phyloP scores from a whole-genome alignment of 148 eudicot genomes.

The Persicaria tinctoria region DNA sequence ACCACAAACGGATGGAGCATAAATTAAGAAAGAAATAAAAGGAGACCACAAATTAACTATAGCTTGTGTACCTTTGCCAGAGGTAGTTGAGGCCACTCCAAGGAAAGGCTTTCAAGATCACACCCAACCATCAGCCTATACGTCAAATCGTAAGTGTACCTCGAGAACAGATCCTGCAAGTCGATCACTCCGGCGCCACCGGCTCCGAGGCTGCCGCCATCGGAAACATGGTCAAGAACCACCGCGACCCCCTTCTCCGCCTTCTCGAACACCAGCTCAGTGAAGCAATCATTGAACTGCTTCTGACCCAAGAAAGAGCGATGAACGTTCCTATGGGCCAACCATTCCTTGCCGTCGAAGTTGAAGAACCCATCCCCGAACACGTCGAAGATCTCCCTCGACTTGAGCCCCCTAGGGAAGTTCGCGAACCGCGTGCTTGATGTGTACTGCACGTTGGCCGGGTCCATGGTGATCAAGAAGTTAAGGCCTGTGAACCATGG shows the following conservation, averaged over 20 bases:
- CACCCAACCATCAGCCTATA: slow-evolving; percentile 13
- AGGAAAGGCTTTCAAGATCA: slow-evolving; percentile 22
- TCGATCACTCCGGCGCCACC: slow-evolving; percentile 11
- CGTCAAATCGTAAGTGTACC: slow-evolving; percentile 26
- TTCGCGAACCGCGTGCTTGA: slow-evolving; percentile 14
- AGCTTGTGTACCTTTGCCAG: slow-evolving; percentile 6
- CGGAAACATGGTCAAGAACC: slow-evolving; percentile 17
- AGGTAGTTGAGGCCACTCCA: slow-evolving; percentile 17
- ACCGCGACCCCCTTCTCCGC: slow-evolving; percentile 16
- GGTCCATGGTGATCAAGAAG: slow-evolving; percentile 25
- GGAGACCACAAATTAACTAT: not conserved
- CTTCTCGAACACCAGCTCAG: not conserved
- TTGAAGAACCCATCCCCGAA: slow-evolving; percentile 33
- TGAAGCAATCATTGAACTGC: slow-evolving; percentile 11
- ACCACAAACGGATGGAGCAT: too few species aligned
- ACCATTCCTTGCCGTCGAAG: slow-evolving; percentile 20
- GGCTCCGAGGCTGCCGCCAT: not conserved
- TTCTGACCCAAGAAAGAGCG: slow-evolving; percentile 14
- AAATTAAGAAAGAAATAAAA: too few species aligned
- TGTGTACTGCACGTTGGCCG: slow-evolving; percentile 25
- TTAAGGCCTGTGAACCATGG: slow-evolving; percentile 17
- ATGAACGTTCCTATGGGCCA: slow-evolving; percentile 21
- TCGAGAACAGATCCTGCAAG: slow-evolving; percentile 29
- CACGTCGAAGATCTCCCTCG: slow-evolving; percentile 21
- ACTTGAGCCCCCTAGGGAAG: slow-evolving; percentile 23